phyloP scores from a whole-genome alignment of 345 rosid genomes.

The Lepidium africanum region DNA sequence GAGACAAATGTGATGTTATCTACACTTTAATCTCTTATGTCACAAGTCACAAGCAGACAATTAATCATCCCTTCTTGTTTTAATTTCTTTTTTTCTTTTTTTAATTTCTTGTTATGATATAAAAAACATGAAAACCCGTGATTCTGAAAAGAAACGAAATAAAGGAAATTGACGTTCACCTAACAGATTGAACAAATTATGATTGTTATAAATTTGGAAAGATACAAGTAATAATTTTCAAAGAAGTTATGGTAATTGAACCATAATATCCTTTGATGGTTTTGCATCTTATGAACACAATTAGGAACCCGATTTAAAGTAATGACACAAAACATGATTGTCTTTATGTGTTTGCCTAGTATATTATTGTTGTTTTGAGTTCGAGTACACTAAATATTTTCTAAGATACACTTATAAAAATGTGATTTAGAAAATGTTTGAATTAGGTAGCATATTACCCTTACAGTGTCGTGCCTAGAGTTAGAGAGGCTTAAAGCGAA shows the following conservation, averaged over 20 bases:
- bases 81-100: constrained; percentile 1
- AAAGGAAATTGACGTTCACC: neutral
- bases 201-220: neutral
- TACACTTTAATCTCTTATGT: constrained; percentile 8
- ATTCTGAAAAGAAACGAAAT: neutral
- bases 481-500: no score
- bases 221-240: neutral
- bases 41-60: constrained; percentile 17
- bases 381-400: no score
- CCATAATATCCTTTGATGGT: neutral
- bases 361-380: no score
- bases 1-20: neutral
- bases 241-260: neutral
- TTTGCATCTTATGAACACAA: neutral
- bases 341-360: neutral
- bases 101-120: neutral
- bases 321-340: neutral
- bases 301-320: neutral
- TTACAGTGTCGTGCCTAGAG: no score
- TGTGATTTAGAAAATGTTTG: no score
- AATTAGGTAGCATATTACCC: no score
- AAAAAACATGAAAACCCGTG: constrained; percentile 16
- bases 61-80: constrained; percentile 18
- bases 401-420: no score
- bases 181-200: neutral